These are phyloP conservation scores for Gossypium aridum DNA, from an alignment of 441 rosid species.

Conservation along the genomic window DNA sequence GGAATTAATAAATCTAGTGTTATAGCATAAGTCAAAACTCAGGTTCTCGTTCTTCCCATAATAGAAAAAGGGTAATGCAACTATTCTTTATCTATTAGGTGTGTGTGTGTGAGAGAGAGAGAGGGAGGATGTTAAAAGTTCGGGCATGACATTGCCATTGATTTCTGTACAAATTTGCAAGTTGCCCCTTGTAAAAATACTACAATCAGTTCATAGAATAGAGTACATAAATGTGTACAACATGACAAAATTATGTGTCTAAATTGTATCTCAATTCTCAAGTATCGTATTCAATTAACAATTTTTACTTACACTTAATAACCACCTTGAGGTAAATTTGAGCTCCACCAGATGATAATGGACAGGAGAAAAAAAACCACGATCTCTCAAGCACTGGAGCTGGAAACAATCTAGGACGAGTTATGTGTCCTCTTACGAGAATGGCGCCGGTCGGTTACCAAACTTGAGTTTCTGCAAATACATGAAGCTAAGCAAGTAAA, in stretches of 20 bases:
- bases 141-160: slow-evolving; percentile 16
- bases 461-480: slow-evolving; percentile 35
- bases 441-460: slow-evolving; percentile 17
- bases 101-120: neutral
- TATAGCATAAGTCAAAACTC: too few species aligned
- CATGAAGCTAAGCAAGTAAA: neutral
- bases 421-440: slow-evolving; percentile 33
- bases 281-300: slow-evolving; percentile 6
- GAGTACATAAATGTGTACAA: slow-evolving; percentile 26
- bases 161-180: slow-evolving; percentile 33
- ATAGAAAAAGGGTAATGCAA: neutral
- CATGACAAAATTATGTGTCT: slow-evolving; percentile 19
- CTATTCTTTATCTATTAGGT: neutral
- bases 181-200: slow-evolving; percentile 15
- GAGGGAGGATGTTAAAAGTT: neutral
- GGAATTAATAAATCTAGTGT: too few species aligned
- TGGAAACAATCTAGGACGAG: slow-evolving; percentile 17
- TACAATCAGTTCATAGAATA: slow-evolving; percentile 4
- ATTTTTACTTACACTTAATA: slow-evolving; percentile 4
- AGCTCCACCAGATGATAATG: slow-evolving; percentile 9
- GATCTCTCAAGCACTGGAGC: neutral
- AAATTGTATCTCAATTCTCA: slow-evolving; percentile 4
- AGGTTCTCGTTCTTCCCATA: too few species aligned
- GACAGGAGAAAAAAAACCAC: neutral
- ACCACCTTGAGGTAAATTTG: slow-evolving; percentile 13